These are phyloP conservation scores for Phaffomyces thermotolerans DNA, from an alignment of 805 yeast species.

Conservation along the genomic window DNA sequence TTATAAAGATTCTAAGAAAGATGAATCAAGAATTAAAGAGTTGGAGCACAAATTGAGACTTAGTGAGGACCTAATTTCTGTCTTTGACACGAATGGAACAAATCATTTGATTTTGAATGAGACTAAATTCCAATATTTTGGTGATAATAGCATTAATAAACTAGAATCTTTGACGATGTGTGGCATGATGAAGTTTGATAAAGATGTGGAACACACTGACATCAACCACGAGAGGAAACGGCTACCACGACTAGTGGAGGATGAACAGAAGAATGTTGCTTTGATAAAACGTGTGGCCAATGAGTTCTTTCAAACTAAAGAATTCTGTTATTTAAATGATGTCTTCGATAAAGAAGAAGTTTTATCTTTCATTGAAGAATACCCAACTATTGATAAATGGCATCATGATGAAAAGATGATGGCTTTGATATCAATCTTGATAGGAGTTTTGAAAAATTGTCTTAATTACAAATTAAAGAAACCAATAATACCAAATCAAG, in stretches of 20 bases:
- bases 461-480: constrained; percentile 1
- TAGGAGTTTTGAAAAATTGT: constrained; percentile 15
- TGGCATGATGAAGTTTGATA: background rate
- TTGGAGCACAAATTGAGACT: constrained; percentile 14
- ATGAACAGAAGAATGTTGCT: constrained; percentile 5
- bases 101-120: background rate
- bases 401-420: constrained; percentile 17
- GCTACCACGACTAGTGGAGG: constrained; percentile 9
- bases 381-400: constrained; percentile 5
- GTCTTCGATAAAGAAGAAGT: constrained; percentile 13
- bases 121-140: constrained; percentile 8
- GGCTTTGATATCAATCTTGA: constrained; percentile 12
- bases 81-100: constrained; percentile 16
- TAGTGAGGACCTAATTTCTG: constrained; percentile 19
- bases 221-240: constrained; percentile 3
- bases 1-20: background rate
- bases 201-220: background rate
- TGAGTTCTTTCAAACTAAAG: constrained; percentile 11
- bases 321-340: constrained; percentile 11
- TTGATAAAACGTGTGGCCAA: constrained; percentile 9
- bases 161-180: constrained; percentile 10
- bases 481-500: constrained; percentile 1
- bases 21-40: constrained; percentile 11
- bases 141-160: constrained; percentile 8
- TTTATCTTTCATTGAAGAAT: constrained; percentile 8